Base-by-base conservation (phyloP, 2,329 filamentous ascomycete genomes). In the Biscogniauxia mediterranea region DNA sequence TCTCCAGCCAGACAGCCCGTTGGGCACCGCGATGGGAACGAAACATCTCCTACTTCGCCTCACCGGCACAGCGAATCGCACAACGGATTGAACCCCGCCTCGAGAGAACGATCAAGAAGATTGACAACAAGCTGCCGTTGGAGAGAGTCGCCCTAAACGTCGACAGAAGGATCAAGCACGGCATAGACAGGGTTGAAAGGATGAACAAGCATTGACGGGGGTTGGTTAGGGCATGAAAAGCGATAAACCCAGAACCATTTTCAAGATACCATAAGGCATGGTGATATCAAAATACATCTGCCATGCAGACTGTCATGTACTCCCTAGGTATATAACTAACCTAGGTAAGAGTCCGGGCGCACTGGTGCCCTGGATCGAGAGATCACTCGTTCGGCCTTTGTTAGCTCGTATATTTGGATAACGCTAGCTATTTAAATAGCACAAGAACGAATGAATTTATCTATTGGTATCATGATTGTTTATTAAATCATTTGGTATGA, bases 21-120 rank as follows among this genome's bases (percentile, higher is more conserved):
- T 86, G 84, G 84, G 84, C 84, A 3, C 83, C 83, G 19, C 80
- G 82, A 59, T 87, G 84, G 84, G 83, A 86, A 74, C 77, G 79
- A 57, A 85, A 84, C 73, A 80, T 86, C 70, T 80, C 75, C 64
- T 82, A 81, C 76, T 81, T 86, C 71, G 74, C 77, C 8, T 74
- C 76, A n/a, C 79, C 80, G 17, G 78, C 79, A 26, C 78, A 81
- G 72, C 74, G 75, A 20, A 75, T 79, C 56, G 77, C 83, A 50
- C 80, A 81, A 66, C 78, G 80, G 57, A 76, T 83, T 57, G 77
- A 83, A 69, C 82, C 81, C 1, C 80, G 78, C 20, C 69, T 83
- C 57, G 73, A 79, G 57, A 76, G 74, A 61, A 77, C 79, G 54
- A 76, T 84, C 28, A 76, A 79, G 70, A 74, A 70, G 38, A 74